phyloP scores from a whole-genome alignment of 495 filamentous ascomycete species.

The Penicillium ochrochloron region DNA sequence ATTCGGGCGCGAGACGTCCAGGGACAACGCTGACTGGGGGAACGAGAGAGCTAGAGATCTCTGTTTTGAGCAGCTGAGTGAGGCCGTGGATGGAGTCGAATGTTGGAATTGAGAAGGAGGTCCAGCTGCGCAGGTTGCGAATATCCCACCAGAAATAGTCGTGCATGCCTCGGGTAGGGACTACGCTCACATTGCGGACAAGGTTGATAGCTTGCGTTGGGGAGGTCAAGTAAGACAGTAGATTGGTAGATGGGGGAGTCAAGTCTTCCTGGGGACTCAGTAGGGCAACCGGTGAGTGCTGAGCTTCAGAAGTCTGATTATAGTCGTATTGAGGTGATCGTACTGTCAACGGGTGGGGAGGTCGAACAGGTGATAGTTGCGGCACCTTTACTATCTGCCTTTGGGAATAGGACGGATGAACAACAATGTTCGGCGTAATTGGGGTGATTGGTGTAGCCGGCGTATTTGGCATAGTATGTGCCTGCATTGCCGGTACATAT shows the following conservation, averaged over 20 bases:
- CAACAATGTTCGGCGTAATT: constrained; percentile 45
- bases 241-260: constrained; percentile 62
- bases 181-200: constrained; percentile 78
- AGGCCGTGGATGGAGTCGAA: constrained; percentile 77
- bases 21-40: constrained; percentile 58
- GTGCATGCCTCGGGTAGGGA: constrained; percentile 67
- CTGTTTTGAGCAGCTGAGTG: constrained; percentile 70
- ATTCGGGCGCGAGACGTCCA: constrained; percentile 68
- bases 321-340: constrained; percentile 49
- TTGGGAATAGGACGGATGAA: constrained; percentile 44
- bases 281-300: constrained; percentile 53
- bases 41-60: constrained; percentile 66
- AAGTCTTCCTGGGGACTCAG: constrained; percentile 40
- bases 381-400: constrained; percentile 21
- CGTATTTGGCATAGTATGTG: constrained; percentile 51
- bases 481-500: constrained; percentile 57
- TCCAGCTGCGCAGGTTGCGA: constrained; percentile 83
- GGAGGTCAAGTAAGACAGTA: constrained; percentile 77
- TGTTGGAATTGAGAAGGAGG: constrained; percentile 70
- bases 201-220: constrained; percentile 80
- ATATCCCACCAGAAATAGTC: constrained; percentile 95
- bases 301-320: constrained; percentile 45
- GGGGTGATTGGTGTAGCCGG: constrained; percentile 54
- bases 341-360: constrained; percentile 44
- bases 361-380: constrained; percentile 34